phyloP scores from a whole-genome alignment of 495 filamentous ascomycete species.

The Penicillium crystallinum region DNA sequence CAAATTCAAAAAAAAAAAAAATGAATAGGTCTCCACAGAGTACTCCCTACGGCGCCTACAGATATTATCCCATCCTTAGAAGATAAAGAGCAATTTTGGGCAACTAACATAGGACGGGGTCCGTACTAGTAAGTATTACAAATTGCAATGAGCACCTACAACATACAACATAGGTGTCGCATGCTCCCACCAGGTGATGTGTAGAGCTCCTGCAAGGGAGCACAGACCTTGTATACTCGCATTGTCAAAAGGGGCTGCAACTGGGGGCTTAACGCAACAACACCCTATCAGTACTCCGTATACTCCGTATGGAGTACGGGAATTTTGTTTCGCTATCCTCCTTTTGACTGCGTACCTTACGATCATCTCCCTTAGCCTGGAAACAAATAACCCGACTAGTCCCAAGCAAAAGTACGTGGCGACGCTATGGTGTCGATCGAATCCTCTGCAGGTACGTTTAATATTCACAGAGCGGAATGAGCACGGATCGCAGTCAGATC shows the following conservation, averaged over 20 bases:
- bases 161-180: no score
- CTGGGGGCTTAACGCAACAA: not conserved
- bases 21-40: no score
- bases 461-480: not conserved
- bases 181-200: not conserved
- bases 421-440: not conserved
- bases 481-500: slow-evolving; percentile 4
- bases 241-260: not conserved
- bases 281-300: not conserved
- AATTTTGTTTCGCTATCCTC: not conserved
- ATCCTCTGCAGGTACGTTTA: not conserved
- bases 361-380: not conserved
- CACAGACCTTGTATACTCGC: slow-evolving; percentile 1
- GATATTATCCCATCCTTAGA: no score
- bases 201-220: not conserved
- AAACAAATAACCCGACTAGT: not conserved
- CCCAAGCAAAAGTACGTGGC: slow-evolving; percentile 2
- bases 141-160: no score
- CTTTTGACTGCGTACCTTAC: not conserved
- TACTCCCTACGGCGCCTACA: no score
- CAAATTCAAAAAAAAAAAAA: no score
- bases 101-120: no score
- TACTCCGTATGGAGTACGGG: no score
- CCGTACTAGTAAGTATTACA: no score
- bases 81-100: no score